phyloP scores from a whole-genome alignment of 305 asterid species.

The Ajuga reptans region DNA sequence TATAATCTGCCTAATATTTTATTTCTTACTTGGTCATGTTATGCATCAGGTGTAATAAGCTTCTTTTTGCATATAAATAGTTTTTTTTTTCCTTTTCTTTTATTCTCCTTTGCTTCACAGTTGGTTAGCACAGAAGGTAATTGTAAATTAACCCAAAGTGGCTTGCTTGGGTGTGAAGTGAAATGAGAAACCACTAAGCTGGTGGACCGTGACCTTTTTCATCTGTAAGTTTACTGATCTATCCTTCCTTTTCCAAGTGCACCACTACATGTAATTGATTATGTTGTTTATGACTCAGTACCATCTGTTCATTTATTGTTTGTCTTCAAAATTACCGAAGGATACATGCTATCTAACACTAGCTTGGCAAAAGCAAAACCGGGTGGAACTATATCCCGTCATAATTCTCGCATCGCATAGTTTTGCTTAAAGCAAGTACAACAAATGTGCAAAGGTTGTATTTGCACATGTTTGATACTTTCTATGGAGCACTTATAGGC shows the following conservation, averaged over 20 bases:
- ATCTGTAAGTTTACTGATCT: conserved; percentile 14
- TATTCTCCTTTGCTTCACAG: conserved; percentile 17
- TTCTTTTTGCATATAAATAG: not conserved
- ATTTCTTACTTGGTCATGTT: not conserved
- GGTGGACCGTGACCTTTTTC: conserved; percentile 25
- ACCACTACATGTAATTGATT: conserved; percentile 24
- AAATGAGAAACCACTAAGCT: conserved; percentile 29
- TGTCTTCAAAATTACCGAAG: not conserved
- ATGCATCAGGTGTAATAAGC: not conserved
- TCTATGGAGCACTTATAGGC: not conserved
- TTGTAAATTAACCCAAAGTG: conserved; percentile 24
- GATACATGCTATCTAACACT: not conserved
- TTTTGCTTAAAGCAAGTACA: not conserved
- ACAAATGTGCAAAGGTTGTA: not conserved
- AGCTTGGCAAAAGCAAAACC: not conserved
- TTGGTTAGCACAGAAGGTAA: conserved; percentile 12
- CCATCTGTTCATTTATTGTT: not conserved
- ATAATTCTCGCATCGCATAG: conserved; percentile 7
- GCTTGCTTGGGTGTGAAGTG: conserved; percentile 29
- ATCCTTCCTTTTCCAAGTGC: conserved; percentile 19
- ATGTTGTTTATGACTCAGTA: conserved; percentile 10
- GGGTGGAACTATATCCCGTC: not conserved
- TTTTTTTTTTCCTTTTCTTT: not conserved
- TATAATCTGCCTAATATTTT: not conserved
- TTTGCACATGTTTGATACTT: not conserved